Conservation (phyloP, 1,139 yeast genomes). For the Yueomyces sp. region DNA sequence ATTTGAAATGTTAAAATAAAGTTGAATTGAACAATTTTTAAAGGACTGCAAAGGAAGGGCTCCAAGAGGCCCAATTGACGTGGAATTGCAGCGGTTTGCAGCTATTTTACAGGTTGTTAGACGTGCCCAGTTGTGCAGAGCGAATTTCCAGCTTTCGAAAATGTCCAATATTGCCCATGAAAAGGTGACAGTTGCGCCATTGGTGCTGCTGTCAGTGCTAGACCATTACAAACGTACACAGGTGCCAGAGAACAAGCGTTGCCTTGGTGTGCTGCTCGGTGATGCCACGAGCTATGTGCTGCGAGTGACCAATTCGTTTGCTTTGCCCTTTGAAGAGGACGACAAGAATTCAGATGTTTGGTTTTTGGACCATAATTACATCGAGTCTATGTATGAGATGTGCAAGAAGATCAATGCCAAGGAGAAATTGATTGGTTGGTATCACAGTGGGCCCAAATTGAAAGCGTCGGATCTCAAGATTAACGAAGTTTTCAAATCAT, state of each 20-base stretch:
- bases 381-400: slow-evolving; percentile 96
- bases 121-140: too few species aligned
- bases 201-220: slow-evolving; percentile 85
- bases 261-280: slow-evolving; percentile 89
- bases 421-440: slow-evolving; percentile 95
- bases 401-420: slow-evolving; percentile 93
- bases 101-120: too few species aligned
- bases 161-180: too few species aligned
- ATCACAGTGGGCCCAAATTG: slow-evolving; percentile 93
- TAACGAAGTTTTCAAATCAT: slow-evolving; percentile 78
- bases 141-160: too few species aligned
- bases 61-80: too few species aligned
- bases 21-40: too few species aligned
- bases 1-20: too few species aligned
- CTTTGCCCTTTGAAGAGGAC: slow-evolving; percentile 94
- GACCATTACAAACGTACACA: slow-evolving; percentile 89
- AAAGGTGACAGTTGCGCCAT: slow-evolving; percentile 85
- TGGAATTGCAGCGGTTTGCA: too few species aligned
- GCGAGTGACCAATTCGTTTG: slow-evolving; percentile 66
- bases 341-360: slow-evolving; percentile 87
- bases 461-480: slow-evolving; percentile 81
- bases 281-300: slow-evolving; percentile 44
- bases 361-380: slow-evolving; percentile 94
- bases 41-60: too few species aligned
- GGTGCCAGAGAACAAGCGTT: slow-evolving; percentile 61